These are phyloP conservation scores for Trametes elegans DNA, from an alignment of 768 basidiomycete species.

Conservation along the genomic window DNA sequence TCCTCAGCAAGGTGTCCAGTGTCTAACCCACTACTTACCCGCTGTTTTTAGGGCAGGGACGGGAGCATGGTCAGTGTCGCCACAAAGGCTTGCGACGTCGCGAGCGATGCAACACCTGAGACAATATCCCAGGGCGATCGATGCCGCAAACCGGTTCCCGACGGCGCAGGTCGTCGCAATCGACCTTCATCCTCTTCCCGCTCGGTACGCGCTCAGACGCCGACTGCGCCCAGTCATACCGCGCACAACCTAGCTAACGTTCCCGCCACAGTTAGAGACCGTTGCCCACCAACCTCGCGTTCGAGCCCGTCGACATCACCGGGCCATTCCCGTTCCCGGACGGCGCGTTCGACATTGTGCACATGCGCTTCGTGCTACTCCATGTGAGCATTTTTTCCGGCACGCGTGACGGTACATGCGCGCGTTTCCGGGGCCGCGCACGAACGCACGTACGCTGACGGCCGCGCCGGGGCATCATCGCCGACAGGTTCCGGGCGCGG, in stretches of 20 bases:
- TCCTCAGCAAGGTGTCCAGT: no score
- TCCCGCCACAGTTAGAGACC: no score
- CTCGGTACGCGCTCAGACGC: neutral
- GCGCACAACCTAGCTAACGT: no score
- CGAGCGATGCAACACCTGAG: no score
- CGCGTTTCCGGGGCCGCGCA: no score
- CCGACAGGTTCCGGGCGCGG: slow-evolving; percentile 19
- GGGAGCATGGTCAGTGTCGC: neutral
- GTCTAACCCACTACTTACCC: neutral
- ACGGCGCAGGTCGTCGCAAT: neutral
- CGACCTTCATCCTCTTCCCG: neutral
- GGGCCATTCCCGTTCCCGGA: slow-evolving; percentile 24
- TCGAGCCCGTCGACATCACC: slow-evolving; percentile 20
- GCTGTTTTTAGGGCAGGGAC: neutral
- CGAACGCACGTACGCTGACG: no score
- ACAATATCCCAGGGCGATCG: neutral
- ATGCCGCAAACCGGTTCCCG: neutral
- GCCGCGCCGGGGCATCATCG: no score
- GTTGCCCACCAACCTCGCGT: slow-evolving; percentile 21
- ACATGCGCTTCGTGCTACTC: slow-evolving; percentile 25
- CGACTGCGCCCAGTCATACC: neutral
- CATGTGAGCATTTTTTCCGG: slow-evolving; percentile 19
- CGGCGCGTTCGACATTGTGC: slow-evolving; percentile 27
- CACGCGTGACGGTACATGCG: no score
- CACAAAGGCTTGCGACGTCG: neutral